Percentiles rank a stretch among this genome's conserved stretches.
Evolutionary conservation across 208 protist species (phyloP).

Genomic region (Wallacemonas sp.): DNA sequence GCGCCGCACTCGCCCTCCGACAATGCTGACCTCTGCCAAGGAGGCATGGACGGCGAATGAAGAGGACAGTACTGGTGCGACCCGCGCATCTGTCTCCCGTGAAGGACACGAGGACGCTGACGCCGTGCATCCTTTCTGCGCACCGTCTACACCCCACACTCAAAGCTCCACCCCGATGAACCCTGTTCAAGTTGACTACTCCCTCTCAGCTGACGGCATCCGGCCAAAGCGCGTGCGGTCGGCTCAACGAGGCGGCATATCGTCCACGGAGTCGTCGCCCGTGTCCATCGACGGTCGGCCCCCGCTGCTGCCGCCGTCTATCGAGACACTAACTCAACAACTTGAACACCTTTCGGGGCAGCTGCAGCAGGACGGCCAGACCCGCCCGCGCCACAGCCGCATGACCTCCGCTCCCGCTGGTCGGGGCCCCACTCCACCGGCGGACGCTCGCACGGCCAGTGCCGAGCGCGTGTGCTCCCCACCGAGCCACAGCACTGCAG

Average conservation of each 20-base stretch:
- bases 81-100: background rate
- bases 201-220: background rate
- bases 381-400: too few species aligned
- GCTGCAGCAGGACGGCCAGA: background rate
- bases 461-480: background rate
- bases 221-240: background rate
- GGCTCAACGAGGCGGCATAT: background rate
- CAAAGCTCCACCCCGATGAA: background rate
- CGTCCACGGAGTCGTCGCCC: background rate
- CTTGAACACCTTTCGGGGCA: conserved; percentile 33
- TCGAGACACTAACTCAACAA: conserved; percentile 22
- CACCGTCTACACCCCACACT: background rate
- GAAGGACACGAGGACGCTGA: background rate
- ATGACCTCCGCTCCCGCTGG: conserved; percentile 12
- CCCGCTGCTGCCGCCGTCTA: conserved; percentile 20
- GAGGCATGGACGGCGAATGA: background rate
- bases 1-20: background rate
- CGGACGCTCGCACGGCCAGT: background rate
- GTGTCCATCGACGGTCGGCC: background rate
- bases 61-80: background rate
- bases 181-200: background rate
- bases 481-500: background rate
- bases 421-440: background rate
- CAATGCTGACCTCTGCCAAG: background rate
- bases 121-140: background rate